These are phyloP conservation scores for Quercus berberidifolia DNA, from an alignment of 306 rosid genomes.

Conservation along the genomic window DNA sequence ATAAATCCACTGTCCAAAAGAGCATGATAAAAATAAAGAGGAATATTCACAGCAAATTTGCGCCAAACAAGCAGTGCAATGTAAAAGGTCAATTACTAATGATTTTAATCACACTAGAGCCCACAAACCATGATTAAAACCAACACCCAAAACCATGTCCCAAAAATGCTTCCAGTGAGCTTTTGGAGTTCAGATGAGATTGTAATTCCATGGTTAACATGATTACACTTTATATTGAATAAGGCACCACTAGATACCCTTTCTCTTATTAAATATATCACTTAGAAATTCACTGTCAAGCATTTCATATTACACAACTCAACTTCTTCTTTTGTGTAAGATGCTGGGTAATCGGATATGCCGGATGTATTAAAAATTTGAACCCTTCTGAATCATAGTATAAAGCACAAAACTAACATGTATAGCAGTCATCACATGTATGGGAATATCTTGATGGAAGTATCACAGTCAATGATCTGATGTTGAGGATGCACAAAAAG, in stretches of 20 bases:
- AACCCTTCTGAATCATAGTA: background rate
- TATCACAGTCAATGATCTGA: background rate
- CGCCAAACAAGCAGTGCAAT: background rate
- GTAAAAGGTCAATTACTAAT: background rate
- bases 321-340: background rate
- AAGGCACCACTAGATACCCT: no score
- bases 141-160: background rate
- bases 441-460: background rate
- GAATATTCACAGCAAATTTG: background rate
- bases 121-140: background rate
- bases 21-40: background rate
- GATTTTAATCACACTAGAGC: background rate
- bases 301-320: no score
- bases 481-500: no score
- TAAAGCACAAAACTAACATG: background rate
- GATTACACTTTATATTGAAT: no score
- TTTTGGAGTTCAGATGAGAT: background rate
- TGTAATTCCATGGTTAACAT: background rate
- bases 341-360: background rate
- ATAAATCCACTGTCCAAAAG: background rate
- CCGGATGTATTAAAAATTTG: background rate
- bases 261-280: no score
- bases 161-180: background rate
- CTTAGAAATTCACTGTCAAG: background rate
- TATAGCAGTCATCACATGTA: background rate